Evolutionary conservation across 305 asterid species (phyloP).

Genomic region (Caryopteris hybrid): DNA sequence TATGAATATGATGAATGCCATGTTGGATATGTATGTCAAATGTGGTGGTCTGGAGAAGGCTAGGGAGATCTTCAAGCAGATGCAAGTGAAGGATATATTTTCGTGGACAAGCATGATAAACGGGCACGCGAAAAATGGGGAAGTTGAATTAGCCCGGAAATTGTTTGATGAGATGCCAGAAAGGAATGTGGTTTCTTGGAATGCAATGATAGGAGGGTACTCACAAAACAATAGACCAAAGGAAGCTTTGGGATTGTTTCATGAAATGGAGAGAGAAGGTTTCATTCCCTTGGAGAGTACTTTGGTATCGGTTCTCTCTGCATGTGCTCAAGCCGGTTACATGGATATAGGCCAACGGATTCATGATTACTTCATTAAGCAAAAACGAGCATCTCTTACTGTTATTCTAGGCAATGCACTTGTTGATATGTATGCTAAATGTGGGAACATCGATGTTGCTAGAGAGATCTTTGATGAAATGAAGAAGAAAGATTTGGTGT

Average conservation of each 20-base stretch:
- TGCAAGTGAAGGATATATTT: constrained; percentile 56
- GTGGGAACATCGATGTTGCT: constrained; percentile 54
- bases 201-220: constrained; percentile 62
- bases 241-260: constrained; percentile 56
- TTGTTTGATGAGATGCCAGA: constrained; percentile 56
- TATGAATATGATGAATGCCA: constrained; percentile 48
- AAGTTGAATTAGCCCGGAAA: constrained; percentile 47
- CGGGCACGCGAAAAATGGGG: constrained; percentile 52
- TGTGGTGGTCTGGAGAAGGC: constrained; percentile 56
- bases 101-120: constrained; percentile 75
- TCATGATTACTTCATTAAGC: constrained; percentile 40
- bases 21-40: constrained; percentile 67
- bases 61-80: constrained; percentile 34
- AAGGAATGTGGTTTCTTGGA: constrained; percentile 71
- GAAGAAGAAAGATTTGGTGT: constrained; percentile 48
- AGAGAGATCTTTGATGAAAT: constrained; percentile 40
- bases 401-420: constrained; percentile 49
- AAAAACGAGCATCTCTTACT: constrained; percentile 27
- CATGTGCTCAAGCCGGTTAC: constrained; percentile 56
- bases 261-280: constrained; percentile 46
- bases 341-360: constrained; percentile 41
- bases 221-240: constrained; percentile 55
- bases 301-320: constrained; percentile 60
- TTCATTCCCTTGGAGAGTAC: constrained; percentile 51
- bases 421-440: constrained; percentile 65